phyloP scores from a whole-genome alignment of 2,329 filamentous ascomycete genomes.

The Ophiostoma angusticollis region DNA sequence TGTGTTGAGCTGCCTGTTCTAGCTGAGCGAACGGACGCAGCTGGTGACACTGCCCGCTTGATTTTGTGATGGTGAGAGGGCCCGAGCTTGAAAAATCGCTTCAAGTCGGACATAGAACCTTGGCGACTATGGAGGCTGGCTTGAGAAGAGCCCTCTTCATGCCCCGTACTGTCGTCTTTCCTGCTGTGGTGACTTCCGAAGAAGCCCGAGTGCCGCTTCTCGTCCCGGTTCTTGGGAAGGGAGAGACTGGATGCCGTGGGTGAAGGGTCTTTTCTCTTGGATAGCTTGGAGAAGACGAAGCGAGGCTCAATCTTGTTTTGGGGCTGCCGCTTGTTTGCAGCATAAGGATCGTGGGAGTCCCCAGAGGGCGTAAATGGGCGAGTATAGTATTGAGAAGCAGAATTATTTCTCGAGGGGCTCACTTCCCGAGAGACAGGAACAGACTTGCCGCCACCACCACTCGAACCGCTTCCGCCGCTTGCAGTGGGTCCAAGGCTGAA shows the following conservation, averaged over 20 bases:
- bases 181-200: slow-evolving; percentile 25
- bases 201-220: slow-evolving; percentile 39
- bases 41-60: slow-evolving; percentile 54
- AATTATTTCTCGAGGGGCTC: slow-evolving; percentile 47
- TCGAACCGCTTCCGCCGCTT: slow-evolving; percentile 22
- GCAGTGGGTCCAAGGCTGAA: slow-evolving; percentile 33
- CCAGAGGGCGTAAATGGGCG: slow-evolving; percentile 68
- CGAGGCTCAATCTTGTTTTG: slow-evolving; percentile 60
- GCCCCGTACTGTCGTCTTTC: slow-evolving; percentile 26
- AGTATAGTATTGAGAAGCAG: slow-evolving; percentile 52
- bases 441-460: slow-evolving; percentile 27
- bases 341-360: slow-evolving; percentile 74
- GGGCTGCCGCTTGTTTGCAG: slow-evolving; percentile 64
- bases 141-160: slow-evolving; percentile 30
- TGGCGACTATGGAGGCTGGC: slow-evolving; percentile 43
- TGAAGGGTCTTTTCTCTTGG: slow-evolving; percentile 56
- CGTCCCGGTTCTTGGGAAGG: slow-evolving; percentile 31
- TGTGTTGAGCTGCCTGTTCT: slow-evolving; percentile 41
- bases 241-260: slow-evolving; percentile 39
- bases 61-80: slow-evolving; percentile 53
- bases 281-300: slow-evolving; percentile 71
- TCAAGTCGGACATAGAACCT: slow-evolving; percentile 86
- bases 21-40: slow-evolving; percentile 38
- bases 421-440: slow-evolving; percentile 46
- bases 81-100: slow-evolving; percentile 86